Evolutionary conservation across 495 filamentous ascomycete genomes (phyloP), one percentile per base, ranked within the genome.

Genomic region (Beverwykella pulmonaria): DNA sequence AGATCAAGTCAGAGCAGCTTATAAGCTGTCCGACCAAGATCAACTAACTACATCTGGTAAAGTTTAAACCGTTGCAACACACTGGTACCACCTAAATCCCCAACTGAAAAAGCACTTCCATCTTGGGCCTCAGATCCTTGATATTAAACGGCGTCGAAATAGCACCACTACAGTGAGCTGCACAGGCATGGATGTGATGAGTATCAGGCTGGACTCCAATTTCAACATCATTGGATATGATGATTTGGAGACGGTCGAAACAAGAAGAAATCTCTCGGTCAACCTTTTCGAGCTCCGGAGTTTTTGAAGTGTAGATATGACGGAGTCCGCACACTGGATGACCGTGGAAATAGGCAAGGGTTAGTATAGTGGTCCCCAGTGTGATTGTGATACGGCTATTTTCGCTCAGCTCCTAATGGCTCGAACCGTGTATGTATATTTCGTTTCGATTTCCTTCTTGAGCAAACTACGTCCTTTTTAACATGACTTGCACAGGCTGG

Each of bases 191-290:
- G 65, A 59, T 12, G 52, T 59, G 29, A 68, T 54, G 10, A 41
- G 29, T 17, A 63, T 41, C 20, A 68, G 25, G n/a, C 26, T 56
- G n/a, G 65, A 68, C n/a, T 68, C 65, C 14, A 68, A 29, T 30
- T 68, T 68, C 15, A 59, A 68, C 25, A 68, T 19, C 15, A 53
- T 68, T 1, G 25, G 48, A 46, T 14, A 68, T 49, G 17, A 68
- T 68, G 8, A 60, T 68, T n/a, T 59, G 36, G 23, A 54, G 14
- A 9, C 27, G 41, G 3, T 63, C 59, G 14, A 63, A 29, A 22
- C 59, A 63, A 1, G 32, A 7, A 44, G 22, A 30, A 7, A 63
- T 63, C 12, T 26, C 49, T 57, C 36, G 25, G 47, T 47, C 7
- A 15, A 46, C 17, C 12, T 26, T 46, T 1, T 54, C 32, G 3